These are phyloP conservation scores for Boletus sp. DNA, from an alignment of 768 basidiomycete genomes.

Conservation along the genomic window DNA sequence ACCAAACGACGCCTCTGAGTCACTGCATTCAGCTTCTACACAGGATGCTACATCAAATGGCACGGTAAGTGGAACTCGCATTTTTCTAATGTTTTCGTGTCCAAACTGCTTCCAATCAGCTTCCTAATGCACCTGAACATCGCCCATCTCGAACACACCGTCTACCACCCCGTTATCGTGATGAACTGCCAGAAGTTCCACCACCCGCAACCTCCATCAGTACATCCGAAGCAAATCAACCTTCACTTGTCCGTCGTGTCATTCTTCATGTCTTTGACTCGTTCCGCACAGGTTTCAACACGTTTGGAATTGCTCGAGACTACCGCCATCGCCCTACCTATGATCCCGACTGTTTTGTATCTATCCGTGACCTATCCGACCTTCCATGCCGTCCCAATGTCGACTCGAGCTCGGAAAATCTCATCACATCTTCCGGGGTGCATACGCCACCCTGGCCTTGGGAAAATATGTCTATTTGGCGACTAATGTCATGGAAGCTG, in stretches of 20 bases:
- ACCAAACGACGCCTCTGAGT: no score
- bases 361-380: neutral
- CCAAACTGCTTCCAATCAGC: neutral
- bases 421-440: neutral
- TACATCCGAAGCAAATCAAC: neutral
- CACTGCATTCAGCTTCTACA: no score
- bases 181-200: neutral
- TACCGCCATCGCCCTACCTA: conserved; percentile 1
- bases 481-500: conserved; percentile 9
- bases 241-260: neutral
- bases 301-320: neutral
- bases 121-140: neutral
- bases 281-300: neutral
- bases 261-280: neutral
- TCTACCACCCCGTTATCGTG: neutral
- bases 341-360: conserved; percentile 1
- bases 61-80: no score
- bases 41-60: no score
- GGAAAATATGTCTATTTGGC: conserved; percentile 11
- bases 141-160: neutral
- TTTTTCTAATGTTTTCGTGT: no score
- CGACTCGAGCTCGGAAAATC: neutral
- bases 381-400: neutral
- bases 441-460: conserved; percentile 13
- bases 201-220: neutral